These are phyloP conservation scores for Pluteus cervinus DNA, from an alignment of 768 basidiomycete genomes.

Conservation along the genomic window DNA sequence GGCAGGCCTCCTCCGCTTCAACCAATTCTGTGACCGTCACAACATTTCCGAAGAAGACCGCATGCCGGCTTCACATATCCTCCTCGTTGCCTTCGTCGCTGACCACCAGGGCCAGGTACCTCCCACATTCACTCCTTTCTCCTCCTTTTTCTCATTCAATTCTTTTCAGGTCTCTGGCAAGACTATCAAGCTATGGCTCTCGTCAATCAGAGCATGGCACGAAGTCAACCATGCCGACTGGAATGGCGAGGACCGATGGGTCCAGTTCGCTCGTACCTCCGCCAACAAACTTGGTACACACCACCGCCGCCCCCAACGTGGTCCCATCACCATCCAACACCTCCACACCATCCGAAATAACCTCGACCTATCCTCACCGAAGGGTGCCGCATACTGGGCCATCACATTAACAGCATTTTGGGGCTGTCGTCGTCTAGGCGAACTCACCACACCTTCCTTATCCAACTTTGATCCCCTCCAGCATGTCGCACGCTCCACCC, in stretches of 20 bases:
- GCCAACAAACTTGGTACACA: constrained; percentile 10
- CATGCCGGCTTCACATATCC: constrained; percentile 21
- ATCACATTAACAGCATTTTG: constrained; percentile 17
- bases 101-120: constrained; percentile 1
- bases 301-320: constrained; percentile 7
- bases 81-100: constrained; percentile 19
- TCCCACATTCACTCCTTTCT: too few relatives aligned
- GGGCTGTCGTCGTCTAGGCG: constrained; percentile 12
- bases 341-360: constrained; percentile 11
- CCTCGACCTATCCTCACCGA: constrained; percentile 11
- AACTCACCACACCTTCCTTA: constrained; percentile 7
- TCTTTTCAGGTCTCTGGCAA: too few relatives aligned
- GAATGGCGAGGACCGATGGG: constrained; percentile 14
- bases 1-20: constrained; percentile 25
- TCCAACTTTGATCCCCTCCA: constrained; percentile 4
- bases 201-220: constrained; percentile 25
- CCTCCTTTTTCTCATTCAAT: too few relatives aligned
- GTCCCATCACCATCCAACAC: constrained; percentile 25
- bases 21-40: constrained; percentile 26
- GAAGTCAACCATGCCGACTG: constrained; percentile 22
- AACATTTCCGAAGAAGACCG: constrained; percentile 15
- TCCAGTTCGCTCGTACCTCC: constrained; percentile 8
- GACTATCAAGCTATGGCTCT: constrained; percentile 19
- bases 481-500: constrained; percentile 2
- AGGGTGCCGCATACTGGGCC: constrained; percentile 18